Evolutionary conservation across 108 stramenopile genomes (phyloP), one percentile per base, ranked within the genome.

Genomic region (Skeletonema costatum): DNA sequence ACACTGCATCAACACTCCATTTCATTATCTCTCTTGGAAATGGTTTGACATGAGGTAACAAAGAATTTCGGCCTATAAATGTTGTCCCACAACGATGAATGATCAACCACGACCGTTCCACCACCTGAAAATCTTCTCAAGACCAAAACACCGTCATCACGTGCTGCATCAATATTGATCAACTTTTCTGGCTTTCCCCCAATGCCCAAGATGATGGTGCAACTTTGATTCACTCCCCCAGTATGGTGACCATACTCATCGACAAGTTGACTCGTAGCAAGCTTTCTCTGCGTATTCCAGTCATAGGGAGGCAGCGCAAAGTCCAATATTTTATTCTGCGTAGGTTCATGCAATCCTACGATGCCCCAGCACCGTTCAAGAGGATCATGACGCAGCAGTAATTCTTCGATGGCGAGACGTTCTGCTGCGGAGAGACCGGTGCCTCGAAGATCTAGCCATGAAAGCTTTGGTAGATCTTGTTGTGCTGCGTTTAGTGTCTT

Each of bases 21-120:
- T 78, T 46, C 97, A 97, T 97, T 63, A 97, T 97, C 6, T 87
- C 77, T 30, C 90, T 75, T 3, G 97, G 96, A 90, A 82, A 96
- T 0, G 94, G 82, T 36, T 73, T 78, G 5, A 92, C 86, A 25
- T 80, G 21, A 10, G 74, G 69, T 71, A 80, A 68, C 64, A 74
- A 29, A 19, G 73, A 44, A 30, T 77, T 89, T 35, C 93, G 81
- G 9, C 93, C 86, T 72, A 98, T 95, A 31, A 95, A 77, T 32
- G 93, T 92, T 5, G 92, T 90, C 84, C 84, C 92, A 93, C 9
- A 97, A 68, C 2, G 90, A 92, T 59, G 81, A 81, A 31, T 83
- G 80, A 84, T 97, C 95, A 60, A 97, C 83, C 0, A 98, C 93
- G 3, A 98, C 98, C 11, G 97, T 98, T 16, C 98, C 98, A 9